Conservation (phyloP, 2,329 filamentous ascomycete genomes). For the Trichoderma aggressivum region DNA sequence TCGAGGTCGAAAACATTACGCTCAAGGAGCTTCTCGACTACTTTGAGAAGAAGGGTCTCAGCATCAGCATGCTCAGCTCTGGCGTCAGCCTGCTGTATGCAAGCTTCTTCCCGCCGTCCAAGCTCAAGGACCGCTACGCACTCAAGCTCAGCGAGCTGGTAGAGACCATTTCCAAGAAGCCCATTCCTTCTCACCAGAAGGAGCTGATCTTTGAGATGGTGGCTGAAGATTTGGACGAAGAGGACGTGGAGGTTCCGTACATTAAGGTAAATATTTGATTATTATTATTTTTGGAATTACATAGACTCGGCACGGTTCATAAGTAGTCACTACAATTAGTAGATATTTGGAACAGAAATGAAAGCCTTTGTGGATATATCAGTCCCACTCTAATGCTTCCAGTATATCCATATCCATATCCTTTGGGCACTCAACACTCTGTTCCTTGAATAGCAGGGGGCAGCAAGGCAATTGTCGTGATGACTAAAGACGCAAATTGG, state of each 20-base stretch:
- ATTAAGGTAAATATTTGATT: conserved; percentile 70
- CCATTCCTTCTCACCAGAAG: conserved; percentile 85
- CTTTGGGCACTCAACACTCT: background rate
- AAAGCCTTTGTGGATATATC: background rate
- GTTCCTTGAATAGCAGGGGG: background rate
- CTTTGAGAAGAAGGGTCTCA: conserved; percentile 78
- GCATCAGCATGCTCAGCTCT: conserved; percentile 91
- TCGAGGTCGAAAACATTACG: conserved; percentile 84
- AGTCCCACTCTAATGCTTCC: background rate
- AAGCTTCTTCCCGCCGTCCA: conserved; percentile 77
- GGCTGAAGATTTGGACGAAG: conserved; percentile 79
- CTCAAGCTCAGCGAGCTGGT: conserved; percentile 88
- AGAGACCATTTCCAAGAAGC: conserved; percentile 86
- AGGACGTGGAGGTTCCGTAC: conserved; percentile 96
- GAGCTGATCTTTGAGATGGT: conserved; percentile 97
- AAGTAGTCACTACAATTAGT: background rate
- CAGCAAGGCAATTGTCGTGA: background rate
- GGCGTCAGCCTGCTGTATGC: conserved; percentile 94
- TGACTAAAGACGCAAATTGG: conserved; percentile 1
- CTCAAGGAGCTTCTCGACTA: conserved; percentile 77
- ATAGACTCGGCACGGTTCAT: conserved; percentile 11
- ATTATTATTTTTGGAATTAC: background rate
- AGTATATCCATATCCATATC: too few relatives aligned
- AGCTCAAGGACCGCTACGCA: conserved; percentile 75
- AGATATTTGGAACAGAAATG: background rate